Percentiles rank a stretch among this genome's conserved stretches.
phyloP scores from a whole-genome alignment of 768 basidiomycete genomes.

The Russula sp. region DNA sequence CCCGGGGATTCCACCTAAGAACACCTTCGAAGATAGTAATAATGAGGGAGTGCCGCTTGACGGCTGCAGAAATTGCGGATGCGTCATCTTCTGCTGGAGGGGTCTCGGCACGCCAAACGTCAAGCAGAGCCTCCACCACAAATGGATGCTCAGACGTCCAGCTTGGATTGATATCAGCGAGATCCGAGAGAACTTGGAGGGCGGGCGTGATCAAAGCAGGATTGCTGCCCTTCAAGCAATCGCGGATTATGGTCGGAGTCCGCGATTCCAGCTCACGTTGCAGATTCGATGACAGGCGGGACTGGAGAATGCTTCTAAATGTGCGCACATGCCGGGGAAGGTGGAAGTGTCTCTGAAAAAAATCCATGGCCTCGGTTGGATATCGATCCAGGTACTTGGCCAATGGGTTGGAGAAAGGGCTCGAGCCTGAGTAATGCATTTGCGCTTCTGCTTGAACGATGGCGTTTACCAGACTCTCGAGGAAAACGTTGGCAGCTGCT shows the following conservation, averaged over 20 bases:
- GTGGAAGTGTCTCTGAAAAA: conserved; percentile 74
- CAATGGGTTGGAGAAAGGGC: conserved; percentile 90
- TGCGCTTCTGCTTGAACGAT: conserved; percentile 90
- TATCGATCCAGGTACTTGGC: conserved; percentile 91
- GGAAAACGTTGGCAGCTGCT: conserved; percentile 85
- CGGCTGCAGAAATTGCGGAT: conserved; percentile 43
- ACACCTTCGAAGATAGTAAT: conserved; percentile 73
- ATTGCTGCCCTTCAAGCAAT: conserved; percentile 48
- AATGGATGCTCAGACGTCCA: conserved; percentile 69
- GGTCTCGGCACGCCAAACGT: conserved; percentile 60
- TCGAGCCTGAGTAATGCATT: conserved; percentile 83
- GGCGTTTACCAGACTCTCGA: conserved; percentile 78
- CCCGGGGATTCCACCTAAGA: conserved; percentile 62
- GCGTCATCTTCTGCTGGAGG: conserved; percentile 32
- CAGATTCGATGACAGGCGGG: conserved; percentile 69
- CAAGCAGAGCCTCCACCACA: conserved; percentile 65
- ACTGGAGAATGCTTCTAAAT: conserved; percentile 74
- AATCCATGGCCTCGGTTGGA: conserved; percentile 76
- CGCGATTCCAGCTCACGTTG: conserved; percentile 61
- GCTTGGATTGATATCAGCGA: conserved; percentile 54
- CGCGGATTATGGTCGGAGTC: conserved; percentile 46
- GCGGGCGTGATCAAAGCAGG: conserved; percentile 55
- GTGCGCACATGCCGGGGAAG: conserved; percentile 79
- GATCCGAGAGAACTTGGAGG: conserved; percentile 70
- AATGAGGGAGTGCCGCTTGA: conserved; percentile 59